Evolutionary conservation across 768 basidiomycete genomes (phyloP).

Genomic region (Lactifluus piperatus): DNA sequence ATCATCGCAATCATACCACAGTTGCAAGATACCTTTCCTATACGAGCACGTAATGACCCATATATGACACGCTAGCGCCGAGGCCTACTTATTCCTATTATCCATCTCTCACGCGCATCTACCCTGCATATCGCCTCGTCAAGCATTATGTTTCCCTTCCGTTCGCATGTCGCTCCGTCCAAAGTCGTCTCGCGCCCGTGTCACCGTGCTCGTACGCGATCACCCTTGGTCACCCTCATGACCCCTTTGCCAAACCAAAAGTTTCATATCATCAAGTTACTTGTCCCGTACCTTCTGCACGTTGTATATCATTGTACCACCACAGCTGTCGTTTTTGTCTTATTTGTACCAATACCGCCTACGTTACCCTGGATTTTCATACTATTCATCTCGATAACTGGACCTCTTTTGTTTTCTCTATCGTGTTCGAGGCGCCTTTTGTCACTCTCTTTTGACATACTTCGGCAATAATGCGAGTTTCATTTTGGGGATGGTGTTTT

Average conservation of each 20-base stretch:
- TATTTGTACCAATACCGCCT: slow-evolving; percentile 18
- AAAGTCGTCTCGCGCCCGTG: slow-evolving; percentile 15
- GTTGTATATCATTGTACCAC: slow-evolving; percentile 18
- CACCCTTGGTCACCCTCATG: background rate
- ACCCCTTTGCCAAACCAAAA: slow-evolving; percentile 12
- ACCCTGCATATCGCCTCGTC: slow-evolving; percentile 16
- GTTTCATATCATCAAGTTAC: slow-evolving; percentile 12
- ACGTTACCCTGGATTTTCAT: slow-evolving; percentile 18
- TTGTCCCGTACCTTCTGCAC: background rate
- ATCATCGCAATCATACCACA: slow-evolving; percentile 17
- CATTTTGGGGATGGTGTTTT: slow-evolving; percentile 1
- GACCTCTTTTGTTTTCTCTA: background rate
- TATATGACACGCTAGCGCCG: slow-evolving; percentile 15
- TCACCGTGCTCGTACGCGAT: slow-evolving; percentile 14
- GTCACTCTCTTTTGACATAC: slow-evolving; percentile 4
- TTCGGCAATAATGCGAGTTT: slow-evolving; percentile 13
- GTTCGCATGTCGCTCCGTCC: slow-evolving; percentile 1
- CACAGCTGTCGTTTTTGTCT: slow-evolving; percentile 12
- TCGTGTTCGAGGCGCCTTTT: background rate
- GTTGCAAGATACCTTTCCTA: slow-evolving; percentile 19
- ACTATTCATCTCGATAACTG: slow-evolving; percentile 5
- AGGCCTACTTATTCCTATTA: slow-evolving; percentile 21
- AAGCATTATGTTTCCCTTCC: slow-evolving; percentile 4
- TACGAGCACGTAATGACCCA: slow-evolving; percentile 18
- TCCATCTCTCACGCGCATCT: slow-evolving; percentile 19